Conservation (phyloP, 192 early-diverging fungal species). For the Linnemannia elongata region DNA sequence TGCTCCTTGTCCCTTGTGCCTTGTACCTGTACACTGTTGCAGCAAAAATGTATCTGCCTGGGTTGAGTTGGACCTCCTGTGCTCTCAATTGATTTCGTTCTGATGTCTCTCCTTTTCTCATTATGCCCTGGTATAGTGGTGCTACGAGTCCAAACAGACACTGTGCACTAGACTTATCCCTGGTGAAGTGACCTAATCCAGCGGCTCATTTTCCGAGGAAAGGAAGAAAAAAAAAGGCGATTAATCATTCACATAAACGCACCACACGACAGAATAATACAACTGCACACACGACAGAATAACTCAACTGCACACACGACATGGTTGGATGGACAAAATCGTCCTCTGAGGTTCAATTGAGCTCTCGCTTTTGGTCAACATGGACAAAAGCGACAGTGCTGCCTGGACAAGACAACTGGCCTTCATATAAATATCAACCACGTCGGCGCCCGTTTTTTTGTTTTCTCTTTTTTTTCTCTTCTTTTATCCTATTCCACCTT, state of each 20-base stretch:
- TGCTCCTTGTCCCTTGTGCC: too few species aligned
- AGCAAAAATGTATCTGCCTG: too few species aligned
- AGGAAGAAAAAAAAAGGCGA: not conserved
- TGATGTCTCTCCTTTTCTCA: too few species aligned
- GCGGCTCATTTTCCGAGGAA: slow-evolving; percentile 5
- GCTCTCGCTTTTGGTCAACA: not conserved
- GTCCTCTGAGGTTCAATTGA: not conserved
- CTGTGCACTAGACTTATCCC: not conserved
- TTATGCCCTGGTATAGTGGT: not conserved
- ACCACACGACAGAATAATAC: not conserved
- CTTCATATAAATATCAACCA: not conserved
- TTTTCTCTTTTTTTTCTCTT: not conserved
- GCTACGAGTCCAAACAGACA: not conserved
- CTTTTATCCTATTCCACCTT: slow-evolving; percentile 4
- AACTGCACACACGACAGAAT: not conserved
- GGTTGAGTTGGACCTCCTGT: too few species aligned
- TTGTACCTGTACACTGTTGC: too few species aligned
- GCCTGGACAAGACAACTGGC: not conserved
- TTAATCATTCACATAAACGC: not conserved
- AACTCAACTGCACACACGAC: not conserved
- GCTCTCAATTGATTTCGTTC: too few species aligned
- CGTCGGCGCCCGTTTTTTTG: not conserved
- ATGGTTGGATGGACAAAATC: too few species aligned
- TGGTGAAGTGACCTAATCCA: not conserved
- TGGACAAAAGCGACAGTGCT: not conserved